A percentile compares a stretch with the other conserved stretches of the same genome.
Evolutionary conservation across 2,329 filamentous ascomycete species (phyloP).

Genomic region (Cladosporium sp.): DNA sequence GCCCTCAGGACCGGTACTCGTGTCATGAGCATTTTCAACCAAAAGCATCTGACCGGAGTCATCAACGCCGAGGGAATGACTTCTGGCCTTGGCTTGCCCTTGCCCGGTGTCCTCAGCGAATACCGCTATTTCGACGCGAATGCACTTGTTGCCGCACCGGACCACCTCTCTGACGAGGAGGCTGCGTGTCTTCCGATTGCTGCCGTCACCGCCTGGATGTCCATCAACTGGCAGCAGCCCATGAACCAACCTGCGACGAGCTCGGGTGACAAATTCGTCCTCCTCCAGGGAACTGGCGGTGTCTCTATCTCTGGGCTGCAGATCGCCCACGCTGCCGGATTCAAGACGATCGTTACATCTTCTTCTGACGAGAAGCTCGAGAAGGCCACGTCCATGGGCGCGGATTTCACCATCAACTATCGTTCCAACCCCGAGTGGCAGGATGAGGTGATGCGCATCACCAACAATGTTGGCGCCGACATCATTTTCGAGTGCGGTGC

Average conservation of each 20-base stretch:
- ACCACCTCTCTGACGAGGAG: slow-evolving; percentile 54
- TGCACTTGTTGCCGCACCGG: slow-evolving; percentile 52
- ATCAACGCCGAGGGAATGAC: slow-evolving; percentile 50
- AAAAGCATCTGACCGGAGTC: slow-evolving; percentile 52
- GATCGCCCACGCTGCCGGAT: slow-evolving; percentile 38
- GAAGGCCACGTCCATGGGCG: slow-evolving; percentile 50
- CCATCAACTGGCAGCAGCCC: slow-evolving; percentile 55
- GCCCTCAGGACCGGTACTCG: slow-evolving; percentile 54
- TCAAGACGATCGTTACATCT: slow-evolving; percentile 52
- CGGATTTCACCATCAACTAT: slow-evolving; percentile 57
- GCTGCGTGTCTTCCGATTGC: slow-evolving; percentile 57
- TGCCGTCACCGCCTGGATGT: slow-evolving; percentile 59
- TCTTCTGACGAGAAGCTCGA: slow-evolving; percentile 50
- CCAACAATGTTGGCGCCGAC: slow-evolving; percentile 37
- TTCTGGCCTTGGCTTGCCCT: slow-evolving; percentile 55
- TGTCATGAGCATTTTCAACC: slow-evolving; percentile 61
- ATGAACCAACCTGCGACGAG: slow-evolving; percentile 44
- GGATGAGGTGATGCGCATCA: slow-evolving; percentile 46
- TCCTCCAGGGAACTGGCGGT: slow-evolving; percentile 42
- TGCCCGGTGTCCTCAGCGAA: slow-evolving; percentile 51
- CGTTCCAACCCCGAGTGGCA: slow-evolving; percentile 54
- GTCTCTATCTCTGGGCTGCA: slow-evolving; percentile 36
- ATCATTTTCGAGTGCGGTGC: slow-evolving; percentile 49
- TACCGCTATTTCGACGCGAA: slow-evolving; percentile 54
- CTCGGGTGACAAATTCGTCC: slow-evolving; percentile 26